Evolutionary conservation across 2,329 filamentous ascomycete species (phyloP).

Genomic region (Cucurbitaria berberidis): DNA sequence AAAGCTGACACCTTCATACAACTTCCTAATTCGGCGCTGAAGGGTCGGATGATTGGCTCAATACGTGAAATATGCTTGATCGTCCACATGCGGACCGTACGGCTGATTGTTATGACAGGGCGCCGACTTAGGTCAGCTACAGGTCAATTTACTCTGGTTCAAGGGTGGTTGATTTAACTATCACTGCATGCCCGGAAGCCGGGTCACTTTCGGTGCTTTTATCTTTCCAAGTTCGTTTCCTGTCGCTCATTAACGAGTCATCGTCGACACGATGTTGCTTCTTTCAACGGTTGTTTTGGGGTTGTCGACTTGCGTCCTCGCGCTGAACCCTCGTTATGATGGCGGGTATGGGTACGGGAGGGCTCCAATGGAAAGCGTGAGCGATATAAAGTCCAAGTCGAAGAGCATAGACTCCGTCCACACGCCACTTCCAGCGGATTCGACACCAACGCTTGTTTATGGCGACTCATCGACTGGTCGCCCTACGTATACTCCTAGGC

Average conservation of each 20-base stretch:
- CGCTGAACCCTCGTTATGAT: constrained; percentile 20
- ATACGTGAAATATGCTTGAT: not conserved
- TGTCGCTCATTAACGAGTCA: constrained; percentile 16
- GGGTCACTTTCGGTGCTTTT: not conserved
- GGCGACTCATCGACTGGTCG: not conserved
- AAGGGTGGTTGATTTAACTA: not conserved
- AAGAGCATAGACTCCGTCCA: too few species aligned
- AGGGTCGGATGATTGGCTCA: not conserved
- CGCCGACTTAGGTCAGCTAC: not conserved
- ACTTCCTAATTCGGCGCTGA: not conserved
- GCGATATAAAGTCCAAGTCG: not conserved
- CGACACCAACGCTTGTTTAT: not conserved
- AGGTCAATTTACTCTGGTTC: not conserved
- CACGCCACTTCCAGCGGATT: too few species aligned
- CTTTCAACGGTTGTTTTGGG: constrained; percentile 10
- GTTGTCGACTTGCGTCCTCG: constrained; percentile 20
- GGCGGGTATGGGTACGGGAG: constrained; percentile 1
- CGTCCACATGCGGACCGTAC: constrained; percentile 1
- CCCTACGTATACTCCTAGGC: not conserved
- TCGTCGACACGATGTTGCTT: constrained; percentile 13
- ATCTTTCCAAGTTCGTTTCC: not conserved
- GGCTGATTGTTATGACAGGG: constrained; percentile 1
- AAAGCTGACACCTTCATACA: not conserved
- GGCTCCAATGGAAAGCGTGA: not conserved
- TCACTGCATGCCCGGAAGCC: not conserved